Evolutionary conservation across 331 rosid species (phyloP).

Genomic region (Ulmus americana): DNA sequence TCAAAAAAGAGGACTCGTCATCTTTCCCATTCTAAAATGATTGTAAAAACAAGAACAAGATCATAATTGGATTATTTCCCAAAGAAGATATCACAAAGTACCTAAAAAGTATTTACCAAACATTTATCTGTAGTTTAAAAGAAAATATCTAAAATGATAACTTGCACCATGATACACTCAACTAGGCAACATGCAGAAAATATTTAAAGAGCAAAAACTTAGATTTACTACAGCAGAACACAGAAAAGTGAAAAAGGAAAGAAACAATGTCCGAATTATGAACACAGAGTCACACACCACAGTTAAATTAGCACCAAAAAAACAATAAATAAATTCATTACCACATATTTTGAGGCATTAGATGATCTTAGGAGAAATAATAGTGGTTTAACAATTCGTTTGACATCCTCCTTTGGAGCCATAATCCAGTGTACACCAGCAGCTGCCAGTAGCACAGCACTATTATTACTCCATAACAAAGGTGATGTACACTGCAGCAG

Average conservation of each 20-base stretch:
- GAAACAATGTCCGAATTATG: background rate
- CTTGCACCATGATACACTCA: too few species aligned
- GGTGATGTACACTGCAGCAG: conserved; percentile 91
- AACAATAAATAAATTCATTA: conserved; percentile 21
- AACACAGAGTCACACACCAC: background rate
- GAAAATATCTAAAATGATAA: too few species aligned
- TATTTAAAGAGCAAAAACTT: too few species aligned
- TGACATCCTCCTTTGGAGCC: conserved; percentile 61
- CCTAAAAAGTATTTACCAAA: background rate
- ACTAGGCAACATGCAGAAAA: background rate
- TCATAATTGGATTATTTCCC: conserved; percentile 14
- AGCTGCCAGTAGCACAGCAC: conserved; percentile 96
- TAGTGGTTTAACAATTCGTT: conserved; percentile 72
- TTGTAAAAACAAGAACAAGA: conserved; percentile 8
- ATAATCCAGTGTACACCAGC: conserved; percentile 92
- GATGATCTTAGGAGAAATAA: conserved; percentile 78
- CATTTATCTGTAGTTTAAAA: too few species aligned
- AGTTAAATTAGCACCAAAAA: background rate
- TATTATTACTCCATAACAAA: conserved; percentile 87
- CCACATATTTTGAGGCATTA: conserved; percentile 78
- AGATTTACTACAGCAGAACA: background rate
- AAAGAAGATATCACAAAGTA: background rate
- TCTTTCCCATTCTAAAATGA: conserved; percentile 16
- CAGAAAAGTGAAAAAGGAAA: background rate
- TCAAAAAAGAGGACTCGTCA: conserved; percentile 25